Conservation (phyloP, 805 yeast species). For the Hanseniaspora mollemarum region DNA sequence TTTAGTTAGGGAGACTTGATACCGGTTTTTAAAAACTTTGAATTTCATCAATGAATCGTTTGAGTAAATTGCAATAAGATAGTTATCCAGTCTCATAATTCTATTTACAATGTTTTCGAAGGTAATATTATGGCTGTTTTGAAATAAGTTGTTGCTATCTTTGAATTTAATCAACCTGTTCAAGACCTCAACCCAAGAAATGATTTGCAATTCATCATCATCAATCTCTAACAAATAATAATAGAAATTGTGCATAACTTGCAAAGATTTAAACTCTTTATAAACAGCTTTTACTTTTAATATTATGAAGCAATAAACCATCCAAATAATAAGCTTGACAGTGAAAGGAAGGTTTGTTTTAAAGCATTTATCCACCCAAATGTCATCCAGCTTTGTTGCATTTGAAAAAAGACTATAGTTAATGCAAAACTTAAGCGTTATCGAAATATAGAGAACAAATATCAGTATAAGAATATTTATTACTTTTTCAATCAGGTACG, state of each 20-base stretch:
- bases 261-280: conserved; percentile 53
- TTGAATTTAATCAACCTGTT: conserved; percentile 60
- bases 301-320: conserved; percentile 44
- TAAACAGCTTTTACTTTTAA: conserved; percentile 45
- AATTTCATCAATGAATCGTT: conserved; percentile 11
- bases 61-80: conserved; percentile 68
- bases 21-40: conserved; percentile 14
- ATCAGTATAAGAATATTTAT: conserved; percentile 63
- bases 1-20: conserved; percentile 48
- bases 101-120: conserved; percentile 94
- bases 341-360: conserved; percentile 35
- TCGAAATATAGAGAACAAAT: conserved; percentile 68
- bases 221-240: conserved; percentile 55
- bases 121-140: conserved; percentile 57
- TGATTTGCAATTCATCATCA: conserved; percentile 80
- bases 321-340: conserved; percentile 52
- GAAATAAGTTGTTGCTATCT: conserved; percentile 60
- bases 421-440: conserved; percentile 72
- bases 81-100: conserved; percentile 90
- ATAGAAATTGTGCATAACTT: conserved; percentile 70
- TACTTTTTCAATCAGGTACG: conserved; percentile 56
- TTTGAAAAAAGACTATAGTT: conserved; percentile 43
- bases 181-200: conserved; percentile 83
- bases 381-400: conserved; percentile 29
- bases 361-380: conserved; percentile 32